Evolutionary conservation across 2,329 filamentous ascomycete species (phyloP), one percentile per base, ranked within the genome.

Genomic region (Paecilomyces sp.): DNA sequence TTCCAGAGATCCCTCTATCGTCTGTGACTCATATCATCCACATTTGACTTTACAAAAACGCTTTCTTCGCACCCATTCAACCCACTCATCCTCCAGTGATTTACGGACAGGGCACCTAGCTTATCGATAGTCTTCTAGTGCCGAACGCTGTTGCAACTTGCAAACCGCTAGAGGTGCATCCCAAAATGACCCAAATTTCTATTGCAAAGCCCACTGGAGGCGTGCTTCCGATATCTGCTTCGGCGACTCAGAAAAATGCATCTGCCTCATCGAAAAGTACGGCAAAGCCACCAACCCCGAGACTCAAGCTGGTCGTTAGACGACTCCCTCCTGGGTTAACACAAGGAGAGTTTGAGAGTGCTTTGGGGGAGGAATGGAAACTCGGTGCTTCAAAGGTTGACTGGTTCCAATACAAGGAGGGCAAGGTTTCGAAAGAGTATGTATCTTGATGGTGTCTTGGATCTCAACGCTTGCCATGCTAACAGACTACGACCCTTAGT

Each of bases 281-380:
- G 5, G 67, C 75, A 41, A 77, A 78, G 58, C 71, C 71, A 2
- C 73, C 83, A 1, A 74, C 80, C 18, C 83, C 86, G 59, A 89
- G 90, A 18, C 83, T 95, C 69, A 97, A 97, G 79, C 82, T 96
- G 12, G 81, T 95, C 25, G 81, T 97, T 58, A 87, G 95, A 57
- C 85, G 93, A 60, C 83, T 99, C 3, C 91, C 94, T 9, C 92
- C 94, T 1, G 91, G 89, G 8, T 81, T 99, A 72, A 95, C 90
- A 0, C 84, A 90, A 68, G 75, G 82, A 0, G 94, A 99, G 69
- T 93, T 95, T 63, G 80, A 87, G 67, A 74, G 78, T 13, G 81
- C 86, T 8, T 73, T 97, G 12, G 92, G 92, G 3, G 82, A 87
- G 1, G 88, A 92, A 55, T 97, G 93, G 93, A 89, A 87, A 68